Percentiles rank a stretch among this genome's conserved stretches.
phyloP scores from a whole-genome alignment of 192 early-diverging fungal genomes.

The Thamnidium elegans region DNA sequence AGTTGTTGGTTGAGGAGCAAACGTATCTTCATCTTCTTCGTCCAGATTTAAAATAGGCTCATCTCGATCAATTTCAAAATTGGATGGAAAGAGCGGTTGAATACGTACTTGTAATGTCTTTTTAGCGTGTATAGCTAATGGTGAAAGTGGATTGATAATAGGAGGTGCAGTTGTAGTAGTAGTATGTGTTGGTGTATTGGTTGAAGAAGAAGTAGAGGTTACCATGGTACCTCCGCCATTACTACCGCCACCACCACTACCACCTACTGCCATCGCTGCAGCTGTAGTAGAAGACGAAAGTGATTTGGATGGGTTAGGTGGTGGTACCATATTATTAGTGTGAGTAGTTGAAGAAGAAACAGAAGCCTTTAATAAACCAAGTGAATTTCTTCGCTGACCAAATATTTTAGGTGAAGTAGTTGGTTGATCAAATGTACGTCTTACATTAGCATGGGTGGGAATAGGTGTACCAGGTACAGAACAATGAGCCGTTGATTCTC shows the following conservation, averaged over 20 bases:
- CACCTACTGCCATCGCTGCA: not conserved
- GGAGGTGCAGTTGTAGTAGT: constrained; percentile 38
- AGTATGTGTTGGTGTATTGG: too few species aligned
- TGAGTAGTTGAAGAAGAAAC: too few species aligned
- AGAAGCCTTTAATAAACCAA: not conserved
- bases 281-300: constrained; percentile 15
- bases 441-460: too few species aligned
- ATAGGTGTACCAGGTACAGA: not conserved
- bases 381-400: not conserved
- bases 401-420: too few species aligned
- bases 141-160: constrained; percentile 21
- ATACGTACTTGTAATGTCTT: constrained; percentile 47
- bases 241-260: too few species aligned
- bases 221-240: not conserved
- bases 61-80: constrained; percentile 45
- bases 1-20: constrained; percentile 29
- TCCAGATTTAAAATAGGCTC: constrained; percentile 36
- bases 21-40: constrained; percentile 41
- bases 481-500: not conserved
- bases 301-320: constrained; percentile 9
- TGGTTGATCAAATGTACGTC: not conserved
- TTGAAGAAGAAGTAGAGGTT: not conserved
- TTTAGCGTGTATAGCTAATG: constrained; percentile 32
- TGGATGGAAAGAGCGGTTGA: constrained; percentile 52
- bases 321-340: too few species aligned